A percentile compares a stretch with the other conserved stretches of the same genome.
phyloP scores from a whole-genome alignment of 2,329 filamentous ascomycete species.

The Biscogniauxia sp. region DNA sequence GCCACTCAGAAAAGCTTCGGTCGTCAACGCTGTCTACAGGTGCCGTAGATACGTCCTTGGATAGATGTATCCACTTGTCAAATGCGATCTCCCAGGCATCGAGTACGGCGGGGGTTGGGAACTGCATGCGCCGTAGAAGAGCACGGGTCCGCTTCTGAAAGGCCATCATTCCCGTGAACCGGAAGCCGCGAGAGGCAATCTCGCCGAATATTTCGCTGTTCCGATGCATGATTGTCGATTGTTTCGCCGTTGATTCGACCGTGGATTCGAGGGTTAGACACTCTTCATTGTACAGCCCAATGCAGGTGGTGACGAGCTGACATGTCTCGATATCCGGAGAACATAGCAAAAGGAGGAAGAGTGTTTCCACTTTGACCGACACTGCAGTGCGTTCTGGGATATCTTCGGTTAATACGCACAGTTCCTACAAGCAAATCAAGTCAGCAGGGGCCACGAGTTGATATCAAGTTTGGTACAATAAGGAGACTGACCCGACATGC shows the following conservation, averaged over 20 bases:
- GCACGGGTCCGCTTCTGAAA: conserved; percentile 66
- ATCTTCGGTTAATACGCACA: conserved; percentile 53
- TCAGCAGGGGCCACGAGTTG: conserved; percentile 4
- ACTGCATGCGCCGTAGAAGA: conserved; percentile 58
- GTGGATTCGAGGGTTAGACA: conserved; percentile 52
- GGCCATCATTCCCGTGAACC: conserved; percentile 66
- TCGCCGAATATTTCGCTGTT: conserved; percentile 62
- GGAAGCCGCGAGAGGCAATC: conserved; percentile 61
- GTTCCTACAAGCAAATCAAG: conserved; percentile 41
- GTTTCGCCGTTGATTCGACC: conserved; percentile 46
- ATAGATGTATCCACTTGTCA: conserved; percentile 62
- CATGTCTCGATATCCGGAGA: conserved; percentile 65
- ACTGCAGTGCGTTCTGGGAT: conserved; percentile 53
- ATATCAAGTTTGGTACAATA: neutral
- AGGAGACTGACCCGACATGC: conserved; percentile 43
- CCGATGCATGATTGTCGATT: conserved; percentile 51
- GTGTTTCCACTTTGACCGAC: conserved; percentile 58
- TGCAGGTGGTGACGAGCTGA: conserved; percentile 61
- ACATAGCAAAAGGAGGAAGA: conserved; percentile 62
- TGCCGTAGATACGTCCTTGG: conserved; percentile 59
- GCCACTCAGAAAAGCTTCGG: conserved; percentile 59
- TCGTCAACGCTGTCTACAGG: conserved; percentile 53
- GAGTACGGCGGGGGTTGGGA: conserved; percentile 64
- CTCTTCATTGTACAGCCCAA: conserved; percentile 62
- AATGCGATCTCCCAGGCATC: conserved; percentile 67